Conservation (phyloP, 257 asterid genomes). For the Mitragyna speciosa region DNA sequence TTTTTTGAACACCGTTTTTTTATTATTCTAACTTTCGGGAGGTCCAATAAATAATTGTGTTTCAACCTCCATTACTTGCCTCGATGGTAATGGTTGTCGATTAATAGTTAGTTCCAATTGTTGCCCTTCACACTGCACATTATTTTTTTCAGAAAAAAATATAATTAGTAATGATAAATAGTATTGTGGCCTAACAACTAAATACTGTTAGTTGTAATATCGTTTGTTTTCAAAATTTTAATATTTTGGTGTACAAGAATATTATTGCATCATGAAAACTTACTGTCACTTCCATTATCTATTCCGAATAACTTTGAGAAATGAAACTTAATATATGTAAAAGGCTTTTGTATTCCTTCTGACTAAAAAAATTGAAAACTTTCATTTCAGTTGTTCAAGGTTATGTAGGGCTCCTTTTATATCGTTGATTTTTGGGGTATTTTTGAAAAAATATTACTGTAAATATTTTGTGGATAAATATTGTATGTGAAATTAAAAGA, state of each 20-base stretch:
- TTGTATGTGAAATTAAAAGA: too few species aligned
- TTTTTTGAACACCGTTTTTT: not conserved
- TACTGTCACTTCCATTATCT: too few species aligned
- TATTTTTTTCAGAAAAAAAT: not conserved
- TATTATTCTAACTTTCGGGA: slow-evolving; percentile 19
- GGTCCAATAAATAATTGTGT: slow-evolving; percentile 53
- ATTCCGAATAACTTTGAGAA: not conserved
- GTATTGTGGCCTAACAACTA: too few species aligned
- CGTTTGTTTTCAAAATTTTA: not conserved
- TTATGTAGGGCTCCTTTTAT: too few species aligned
- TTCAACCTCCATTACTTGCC: slow-evolving; percentile 37
- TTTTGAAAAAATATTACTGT: too few species aligned
- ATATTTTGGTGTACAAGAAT: not conserved
- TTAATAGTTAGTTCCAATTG: slow-evolving; percentile 28
- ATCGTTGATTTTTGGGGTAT: too few species aligned
- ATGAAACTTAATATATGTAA: not conserved
- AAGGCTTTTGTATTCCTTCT: too few species aligned
- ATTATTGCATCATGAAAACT: too few species aligned
- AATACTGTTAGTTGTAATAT: not conserved
- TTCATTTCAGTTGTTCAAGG: not conserved
- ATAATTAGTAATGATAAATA: not conserved
- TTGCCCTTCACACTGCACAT: slow-evolving; percentile 29
- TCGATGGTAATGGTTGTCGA: slow-evolving; percentile 13
- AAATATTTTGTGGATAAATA: too few species aligned
- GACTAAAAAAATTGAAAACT: not conserved